Evolutionary conservation across 148 eudicot genomes (phyloP).

Genomic region (Talinum fruticosum): DNA sequence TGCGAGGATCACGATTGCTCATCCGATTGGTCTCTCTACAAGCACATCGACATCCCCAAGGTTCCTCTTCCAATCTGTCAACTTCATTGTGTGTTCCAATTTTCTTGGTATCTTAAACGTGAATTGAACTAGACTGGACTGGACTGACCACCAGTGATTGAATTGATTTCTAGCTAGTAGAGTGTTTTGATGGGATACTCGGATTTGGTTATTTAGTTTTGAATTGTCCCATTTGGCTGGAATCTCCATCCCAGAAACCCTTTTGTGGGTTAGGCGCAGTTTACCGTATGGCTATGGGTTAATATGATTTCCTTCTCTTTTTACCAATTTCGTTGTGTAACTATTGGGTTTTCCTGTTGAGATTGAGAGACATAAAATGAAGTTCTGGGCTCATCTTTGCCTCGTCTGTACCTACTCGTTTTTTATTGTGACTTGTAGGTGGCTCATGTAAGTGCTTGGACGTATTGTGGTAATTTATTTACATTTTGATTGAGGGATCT

Average conservation of each 20-base stretch:
- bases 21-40: slow-evolving; percentile 89
- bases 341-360: neutral
- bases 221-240: neutral
- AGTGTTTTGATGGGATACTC: neutral
- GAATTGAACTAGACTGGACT: neutral
- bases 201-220: neutral
- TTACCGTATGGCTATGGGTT: neutral
- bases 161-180: neutral
- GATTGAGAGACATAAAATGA: neutral
- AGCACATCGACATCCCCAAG: slow-evolving; percentile 85
- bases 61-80: slow-evolving; percentile 23
- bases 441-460: no score
- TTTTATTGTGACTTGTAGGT: no score
- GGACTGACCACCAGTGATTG: no score
- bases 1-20: slow-evolving; percentile 96
- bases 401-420: neutral
- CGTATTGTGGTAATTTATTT: no score
- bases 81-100: neutral
- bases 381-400: neutral
- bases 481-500: no score
- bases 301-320: neutral
- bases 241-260: neutral
- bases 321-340: neutral
- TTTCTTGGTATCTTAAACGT: neutral
- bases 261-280: neutral